Evolutionary conservation across 345 rosid genomes (phyloP), one percentile per base, ranked within the genome.

Genomic region (Eucalyptus globulus): DNA sequence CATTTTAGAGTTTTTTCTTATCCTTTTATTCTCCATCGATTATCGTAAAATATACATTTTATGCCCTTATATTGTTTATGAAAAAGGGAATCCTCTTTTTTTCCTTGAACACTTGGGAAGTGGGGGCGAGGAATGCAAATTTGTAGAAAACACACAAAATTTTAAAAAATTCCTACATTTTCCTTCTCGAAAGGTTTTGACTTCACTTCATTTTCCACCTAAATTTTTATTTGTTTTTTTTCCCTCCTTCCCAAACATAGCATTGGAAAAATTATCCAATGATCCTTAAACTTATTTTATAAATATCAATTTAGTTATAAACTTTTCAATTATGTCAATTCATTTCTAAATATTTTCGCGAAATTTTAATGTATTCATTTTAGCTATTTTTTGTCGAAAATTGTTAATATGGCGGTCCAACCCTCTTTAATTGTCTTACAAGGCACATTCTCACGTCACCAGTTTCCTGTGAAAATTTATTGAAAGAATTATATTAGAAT

Each of bases 361-460:
- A 4, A 21, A 4, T 19, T 65, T 14, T 12, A 29, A 65, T n/a
- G 19, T 29, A 65, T 29, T 65, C 2, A 14, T 7, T 65, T 14
- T 0, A 4, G 10, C 9, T n/a, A 62, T 13, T 14, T 62, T 62
- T 62, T 6, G 4, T 4, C 1, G 5, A 15, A 65, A 65, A 29
- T 65, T 8, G 7, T 29, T 65, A 31, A 65, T 65, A 15, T 7
- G 19, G 1, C 0, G 9, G 19, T 65, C 37, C 37, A 65, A 65
- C 16, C 5, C 15, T 14, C 19, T 65, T 29, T 7, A 9, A 31
- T 15, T 29, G 5, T 65, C 9, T 3, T 4, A 65, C 19, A 4
- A 13, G 5, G 37, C 37, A 4, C 2, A 29, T 4, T 4, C 3
- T 29, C 9, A 14, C 6, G 2, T 65, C 37, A 65, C 7, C 0